Percentiles rank a stretch among this genome's conserved stretches.
These are phyloP conservation scores for Rosa multiflora DNA, from an alignment of 306 rosid genomes.

Conservation along the genomic window DNA sequence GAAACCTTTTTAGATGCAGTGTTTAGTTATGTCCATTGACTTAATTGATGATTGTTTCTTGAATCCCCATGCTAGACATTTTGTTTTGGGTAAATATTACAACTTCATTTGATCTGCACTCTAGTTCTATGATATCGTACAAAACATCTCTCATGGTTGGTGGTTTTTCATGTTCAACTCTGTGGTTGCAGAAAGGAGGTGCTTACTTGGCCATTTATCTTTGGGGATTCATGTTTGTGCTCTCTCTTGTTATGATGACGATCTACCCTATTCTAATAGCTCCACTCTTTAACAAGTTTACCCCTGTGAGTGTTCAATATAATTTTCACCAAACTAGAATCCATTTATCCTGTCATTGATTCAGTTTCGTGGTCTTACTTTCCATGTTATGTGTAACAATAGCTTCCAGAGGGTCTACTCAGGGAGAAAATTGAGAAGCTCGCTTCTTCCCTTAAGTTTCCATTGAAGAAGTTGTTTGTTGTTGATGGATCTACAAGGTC, in stretches of 20 bases:
- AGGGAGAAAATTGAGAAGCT: slow-evolving; percentile 90
- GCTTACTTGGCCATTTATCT: slow-evolving; percentile 96
- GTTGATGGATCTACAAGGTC: slow-evolving; percentile 98
- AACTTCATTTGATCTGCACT: slow-evolving; percentile 15
- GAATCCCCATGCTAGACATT: neutral
- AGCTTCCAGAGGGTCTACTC: slow-evolving; percentile 93
- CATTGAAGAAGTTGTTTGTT: slow-evolving; percentile 88
- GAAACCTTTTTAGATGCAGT: slow-evolving; percentile 19
- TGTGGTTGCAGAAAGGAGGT: slow-evolving; percentile 89
- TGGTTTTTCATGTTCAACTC: slow-evolving; percentile 16
- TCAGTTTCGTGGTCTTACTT: slow-evolving; percentile 20
- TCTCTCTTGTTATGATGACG: slow-evolving; percentile 95
- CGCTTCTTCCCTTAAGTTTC: slow-evolving; percentile 87
- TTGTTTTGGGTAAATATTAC: neutral
- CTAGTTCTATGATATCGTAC: slow-evolving; percentile 8
- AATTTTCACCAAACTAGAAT: slow-evolving; percentile 5
- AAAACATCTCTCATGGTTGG: slow-evolving; percentile 10
- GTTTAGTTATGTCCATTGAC: slow-evolving; percentile 16
- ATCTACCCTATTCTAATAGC: slow-evolving; percentile 92
- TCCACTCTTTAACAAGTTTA: slow-evolving; percentile 94
- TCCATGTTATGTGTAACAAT: slow-evolving; percentile 33
- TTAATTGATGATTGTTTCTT: slow-evolving; percentile 5
- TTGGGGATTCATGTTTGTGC: slow-evolving; percentile 88
- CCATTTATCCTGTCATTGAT: neutral
- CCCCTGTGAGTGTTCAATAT: slow-evolving; percentile 65